Conservation (phyloP, 2,329 filamentous ascomycete genomes). For the Neonectria neomacrospora region DNA sequence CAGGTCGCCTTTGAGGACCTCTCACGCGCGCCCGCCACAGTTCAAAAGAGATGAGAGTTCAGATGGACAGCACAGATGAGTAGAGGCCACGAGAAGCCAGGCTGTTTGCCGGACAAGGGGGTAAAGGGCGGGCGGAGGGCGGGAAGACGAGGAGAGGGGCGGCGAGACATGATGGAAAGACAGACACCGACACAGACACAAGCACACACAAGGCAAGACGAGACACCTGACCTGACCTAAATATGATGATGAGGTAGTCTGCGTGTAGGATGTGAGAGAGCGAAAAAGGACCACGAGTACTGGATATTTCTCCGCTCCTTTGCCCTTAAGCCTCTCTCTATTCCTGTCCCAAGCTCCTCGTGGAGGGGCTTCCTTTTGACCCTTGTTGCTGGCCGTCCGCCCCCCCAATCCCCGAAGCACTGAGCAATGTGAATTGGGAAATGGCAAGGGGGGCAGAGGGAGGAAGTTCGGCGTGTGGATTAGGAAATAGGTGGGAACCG, state of each 20-base stretch:
- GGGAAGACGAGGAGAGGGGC: conserved; percentile 1
- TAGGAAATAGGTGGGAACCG: conserved; percentile 25
- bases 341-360: background rate
- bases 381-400: conserved; percentile 13
- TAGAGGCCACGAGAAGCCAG: background rate
- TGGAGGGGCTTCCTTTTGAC: conserved; percentile 1
- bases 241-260: background rate
- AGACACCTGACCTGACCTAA: background rate
- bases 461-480: conserved; percentile 29
- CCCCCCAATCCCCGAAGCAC: conserved; percentile 18
- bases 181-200: background rate
- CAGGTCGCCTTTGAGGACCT: conserved; percentile 3
- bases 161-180: conserved; percentile 24
- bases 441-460: conserved; percentile 14
- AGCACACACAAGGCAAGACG: background rate
- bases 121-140: background rate
- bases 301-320: background rate
- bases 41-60: background rate
- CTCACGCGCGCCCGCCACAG: conserved; percentile 21
- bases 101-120: conserved; percentile 17
- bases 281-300: background rate
- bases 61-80: background rate
- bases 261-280: conserved; percentile 19
- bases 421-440: conserved; percentile 14
- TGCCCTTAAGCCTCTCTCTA: background rate